phyloP scores from a whole-genome alignment of 2,329 filamentous ascomycete species.

The Alternaria postmessia region DNA sequence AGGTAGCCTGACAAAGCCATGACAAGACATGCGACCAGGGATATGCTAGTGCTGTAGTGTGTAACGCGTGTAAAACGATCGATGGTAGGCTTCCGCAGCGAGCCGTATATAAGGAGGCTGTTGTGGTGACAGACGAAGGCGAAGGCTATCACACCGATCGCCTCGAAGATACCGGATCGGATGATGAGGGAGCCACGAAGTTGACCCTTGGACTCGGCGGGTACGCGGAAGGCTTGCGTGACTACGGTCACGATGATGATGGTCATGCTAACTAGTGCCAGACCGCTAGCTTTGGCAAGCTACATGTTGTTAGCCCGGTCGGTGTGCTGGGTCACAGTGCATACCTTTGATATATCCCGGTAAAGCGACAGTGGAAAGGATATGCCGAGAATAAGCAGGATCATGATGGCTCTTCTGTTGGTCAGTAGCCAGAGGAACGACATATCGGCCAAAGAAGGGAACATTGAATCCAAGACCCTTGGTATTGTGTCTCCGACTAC shows the following conservation, averaged over 20 bases:
- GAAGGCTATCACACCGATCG: conserved; percentile 97
- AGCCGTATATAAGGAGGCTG: conserved; percentile 96
- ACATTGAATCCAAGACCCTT: conserved; percentile 82
- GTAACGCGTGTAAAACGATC: conserved; percentile 94
- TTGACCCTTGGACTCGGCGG: conserved; percentile 73
- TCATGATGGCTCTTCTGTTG: conserved; percentile 82
- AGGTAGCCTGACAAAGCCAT: conserved; percentile 92
- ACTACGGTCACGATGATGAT: conserved; percentile 89
- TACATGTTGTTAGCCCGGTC: conserved; percentile 55
- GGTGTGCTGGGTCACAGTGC: conserved; percentile 8
- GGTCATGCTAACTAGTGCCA: conserved; percentile 91
- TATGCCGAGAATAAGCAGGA: conserved; percentile 83
- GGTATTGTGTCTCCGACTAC: conserved; percentile 97
- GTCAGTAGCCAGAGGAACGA: conserved; percentile 84
- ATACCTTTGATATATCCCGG: conserved; percentile 88
- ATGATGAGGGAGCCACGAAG: conserved; percentile 77
- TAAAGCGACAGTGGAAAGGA: conserved; percentile 94
- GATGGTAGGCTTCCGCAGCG: conserved; percentile 89
- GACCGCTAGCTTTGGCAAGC: conserved; percentile 93
- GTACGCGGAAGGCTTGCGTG: conserved; percentile 80
- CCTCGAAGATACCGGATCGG: conserved; percentile 89
- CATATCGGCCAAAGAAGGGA: conserved; percentile 75
- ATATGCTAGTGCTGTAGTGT: conserved; percentile 89
- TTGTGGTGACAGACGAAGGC: conserved; percentile 88
- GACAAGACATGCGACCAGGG: conserved; percentile 86